These are phyloP conservation scores for Mycena pura DNA, from an alignment of 768 basidiomycete species.

Conservation along the genomic window DNA sequence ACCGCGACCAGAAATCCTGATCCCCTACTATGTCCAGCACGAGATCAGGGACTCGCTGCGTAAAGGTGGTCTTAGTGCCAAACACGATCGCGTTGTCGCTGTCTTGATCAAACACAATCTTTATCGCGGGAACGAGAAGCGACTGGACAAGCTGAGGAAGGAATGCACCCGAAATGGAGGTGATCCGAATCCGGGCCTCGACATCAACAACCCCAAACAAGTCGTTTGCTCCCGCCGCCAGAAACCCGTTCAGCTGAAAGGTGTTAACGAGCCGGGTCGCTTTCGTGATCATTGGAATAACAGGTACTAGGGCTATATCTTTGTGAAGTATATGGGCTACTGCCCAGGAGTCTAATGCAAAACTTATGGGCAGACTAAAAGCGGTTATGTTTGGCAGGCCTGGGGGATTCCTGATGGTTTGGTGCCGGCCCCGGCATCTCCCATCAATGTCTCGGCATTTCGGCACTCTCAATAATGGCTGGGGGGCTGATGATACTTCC, in stretches of 20 bases:
- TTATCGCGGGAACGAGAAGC: neutral
- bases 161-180: neutral
- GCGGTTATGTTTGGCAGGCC: too few relatives aligned
- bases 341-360: too few relatives aligned
- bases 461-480: too few relatives aligned
- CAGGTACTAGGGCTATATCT: too few relatives aligned
- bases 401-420: too few relatives aligned
- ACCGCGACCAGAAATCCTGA: neutral
- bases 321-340: too few relatives aligned
- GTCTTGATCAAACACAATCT: neutral
- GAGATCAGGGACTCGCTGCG: neutral
- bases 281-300: neutral
- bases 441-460: too few relatives aligned
- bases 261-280: neutral
- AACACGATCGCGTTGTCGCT: neutral
- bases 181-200: neutral
- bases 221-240: neutral
- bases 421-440: too few relatives aligned
- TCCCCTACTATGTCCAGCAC: neutral
- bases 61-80: neutral
- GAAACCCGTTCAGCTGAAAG: neutral
- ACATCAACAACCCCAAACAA: slow-evolving; percentile 3
- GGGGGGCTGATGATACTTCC: too few relatives aligned
- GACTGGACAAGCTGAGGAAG: neutral
- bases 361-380: too few relatives aligned